Percentiles rank a stretch among this genome's conserved stretches.
phyloP scores from a whole-genome alignment of 1,284 basidiomycete species.

The Anthracocystis walkeri region DNA sequence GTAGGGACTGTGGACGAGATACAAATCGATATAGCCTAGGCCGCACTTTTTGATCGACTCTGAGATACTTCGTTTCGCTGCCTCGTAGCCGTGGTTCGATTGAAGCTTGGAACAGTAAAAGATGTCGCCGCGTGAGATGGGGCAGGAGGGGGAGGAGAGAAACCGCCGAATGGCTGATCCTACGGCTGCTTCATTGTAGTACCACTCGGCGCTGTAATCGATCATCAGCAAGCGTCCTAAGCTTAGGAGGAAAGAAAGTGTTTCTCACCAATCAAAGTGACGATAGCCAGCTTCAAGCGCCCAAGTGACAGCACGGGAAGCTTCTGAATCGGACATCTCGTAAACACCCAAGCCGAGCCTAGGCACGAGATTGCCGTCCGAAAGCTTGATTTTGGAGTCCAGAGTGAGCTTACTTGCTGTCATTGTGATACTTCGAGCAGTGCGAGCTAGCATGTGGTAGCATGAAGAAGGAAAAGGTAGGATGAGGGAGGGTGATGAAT shows the following conservation, averaged over 20 bases:
- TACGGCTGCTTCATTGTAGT: conserved; percentile 33
- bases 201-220: conserved; percentile 30
- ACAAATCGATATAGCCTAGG: conserved; percentile 60
- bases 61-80: conserved; percentile 35
- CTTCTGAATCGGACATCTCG: conserved; percentile 29
- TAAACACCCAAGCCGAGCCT: conserved; percentile 34
- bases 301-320: conserved; percentile 32
- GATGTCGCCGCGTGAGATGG: conserved; percentile 19
- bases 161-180: conserved; percentile 19
- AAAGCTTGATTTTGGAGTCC: conserved; percentile 18
- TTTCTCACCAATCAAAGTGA: conserved; percentile 35
- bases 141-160: conserved; percentile 14
- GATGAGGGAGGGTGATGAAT: neutral
- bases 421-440: conserved; percentile 5
- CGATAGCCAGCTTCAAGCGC: conserved; percentile 38
- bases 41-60: conserved; percentile 34
- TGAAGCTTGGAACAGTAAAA: conserved; percentile 36
- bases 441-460: conserved; percentile 1
- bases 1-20: conserved; percentile 64
- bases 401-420: conserved; percentile 14
- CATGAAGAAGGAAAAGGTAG: neutral
- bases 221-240: neutral
- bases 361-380: conserved; percentile 27
- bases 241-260: neutral
- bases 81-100: conserved; percentile 41